phyloP scores from a whole-genome alignment of 2,329 filamentous ascomycete genomes.

The Myriosclerotinia duriaeana region DNA sequence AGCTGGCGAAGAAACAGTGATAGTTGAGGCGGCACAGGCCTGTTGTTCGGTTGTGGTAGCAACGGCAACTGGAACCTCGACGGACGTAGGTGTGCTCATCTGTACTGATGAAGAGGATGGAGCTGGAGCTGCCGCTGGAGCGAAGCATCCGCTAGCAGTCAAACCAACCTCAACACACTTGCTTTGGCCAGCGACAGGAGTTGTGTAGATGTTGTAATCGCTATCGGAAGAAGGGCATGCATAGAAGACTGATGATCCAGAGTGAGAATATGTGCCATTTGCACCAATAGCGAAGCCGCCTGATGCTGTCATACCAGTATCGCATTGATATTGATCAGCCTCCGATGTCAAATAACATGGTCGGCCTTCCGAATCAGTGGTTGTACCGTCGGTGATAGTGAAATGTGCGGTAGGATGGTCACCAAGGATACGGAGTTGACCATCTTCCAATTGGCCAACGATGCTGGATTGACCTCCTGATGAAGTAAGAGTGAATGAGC shows the following conservation, averaged over 20 bases:
- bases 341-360: constrained; percentile 52
- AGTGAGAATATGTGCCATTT: constrained; percentile 52
- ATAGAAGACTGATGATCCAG: constrained; percentile 53
- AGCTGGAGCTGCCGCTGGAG: constrained; percentile 4
- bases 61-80: constrained; percentile 8
- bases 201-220: constrained; percentile 56
- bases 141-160: constrained; percentile 44
- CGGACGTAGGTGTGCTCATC: not conserved
- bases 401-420: constrained; percentile 50
- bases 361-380: constrained; percentile 56
- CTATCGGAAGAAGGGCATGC: constrained; percentile 57
- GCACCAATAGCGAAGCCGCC: constrained; percentile 55
- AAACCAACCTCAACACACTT: constrained; percentile 54
- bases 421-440: constrained; percentile 60
- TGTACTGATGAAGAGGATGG: not conserved
- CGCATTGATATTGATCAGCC: constrained; percentile 44
- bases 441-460: constrained; percentile 60
- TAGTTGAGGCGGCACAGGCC: not conserved
- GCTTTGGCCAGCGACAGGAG: constrained; percentile 44
- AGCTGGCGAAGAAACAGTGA: not conserved
- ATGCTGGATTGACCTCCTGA: constrained; percentile 51
- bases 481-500: constrained; percentile 55
- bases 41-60: constrained; percentile 9
- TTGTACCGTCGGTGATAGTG: constrained; percentile 53
- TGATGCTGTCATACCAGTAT: constrained; percentile 51